Conservation (phyloP, 225 moss, liverwort and hornwort genomes). For the Antitrichia curtipendula region DNA sequence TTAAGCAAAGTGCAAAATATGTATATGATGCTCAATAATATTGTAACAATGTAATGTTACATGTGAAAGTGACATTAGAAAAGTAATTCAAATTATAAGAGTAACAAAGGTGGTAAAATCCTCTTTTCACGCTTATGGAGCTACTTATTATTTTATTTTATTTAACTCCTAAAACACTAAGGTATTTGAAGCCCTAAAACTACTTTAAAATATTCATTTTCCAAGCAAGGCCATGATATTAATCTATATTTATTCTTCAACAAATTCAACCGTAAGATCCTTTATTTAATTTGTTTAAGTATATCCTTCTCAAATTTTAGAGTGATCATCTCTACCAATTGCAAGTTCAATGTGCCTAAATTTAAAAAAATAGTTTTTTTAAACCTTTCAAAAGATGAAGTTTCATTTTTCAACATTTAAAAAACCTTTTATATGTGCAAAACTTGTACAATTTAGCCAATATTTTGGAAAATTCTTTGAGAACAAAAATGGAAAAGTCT, state of each 20-base stretch:
- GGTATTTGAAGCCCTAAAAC: background rate
- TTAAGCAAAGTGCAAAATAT: background rate
- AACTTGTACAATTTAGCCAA: background rate
- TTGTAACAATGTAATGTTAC: background rate
- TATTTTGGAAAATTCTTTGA: background rate
- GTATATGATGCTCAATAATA: background rate
- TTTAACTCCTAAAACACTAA: background rate
- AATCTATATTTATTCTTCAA: background rate
- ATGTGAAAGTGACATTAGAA: background rate
- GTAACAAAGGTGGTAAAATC: fast-evolving
- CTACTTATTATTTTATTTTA: background rate
- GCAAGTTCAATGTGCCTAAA: background rate
- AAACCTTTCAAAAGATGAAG: no score
- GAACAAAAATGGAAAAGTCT: fast-evolving
- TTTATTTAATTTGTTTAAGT: background rate
- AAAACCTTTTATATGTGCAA: fast-evolving
- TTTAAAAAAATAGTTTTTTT: background rate
- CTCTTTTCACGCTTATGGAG: background rate
- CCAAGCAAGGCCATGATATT: background rate
- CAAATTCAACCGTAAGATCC: background rate
- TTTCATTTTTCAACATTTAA: background rate
- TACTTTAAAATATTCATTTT: background rate
- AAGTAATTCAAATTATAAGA: background rate
- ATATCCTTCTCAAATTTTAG: background rate
- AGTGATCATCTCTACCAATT: fast-evolving